These are phyloP conservation scores for Citrus sinensis DNA, from an alignment of 345 rosid species.

Conservation along the genomic window DNA sequence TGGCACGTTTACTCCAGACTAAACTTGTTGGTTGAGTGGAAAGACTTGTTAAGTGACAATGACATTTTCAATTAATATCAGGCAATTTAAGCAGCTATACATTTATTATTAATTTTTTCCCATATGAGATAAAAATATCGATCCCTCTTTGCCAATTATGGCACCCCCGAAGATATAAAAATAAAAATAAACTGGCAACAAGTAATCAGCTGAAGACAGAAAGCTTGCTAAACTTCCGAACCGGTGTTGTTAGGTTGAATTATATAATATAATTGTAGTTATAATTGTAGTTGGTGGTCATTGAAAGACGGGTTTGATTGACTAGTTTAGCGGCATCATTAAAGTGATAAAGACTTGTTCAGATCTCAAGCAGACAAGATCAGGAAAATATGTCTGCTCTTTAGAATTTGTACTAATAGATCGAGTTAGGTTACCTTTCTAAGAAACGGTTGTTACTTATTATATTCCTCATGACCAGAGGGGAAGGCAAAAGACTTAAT, in stretches of 20 bases:
- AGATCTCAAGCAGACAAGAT: conserved; percentile 22
- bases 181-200: background rate
- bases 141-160: background rate
- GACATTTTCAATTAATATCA: background rate
- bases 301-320: background rate
- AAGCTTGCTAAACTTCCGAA: background rate
- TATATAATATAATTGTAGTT: background rate
- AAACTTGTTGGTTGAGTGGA: background rate
- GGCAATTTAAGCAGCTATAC: background rate
- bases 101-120: background rate
- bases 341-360: conserved; percentile 7
- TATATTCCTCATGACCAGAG: background rate
- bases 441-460: background rate
- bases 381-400: background rate
- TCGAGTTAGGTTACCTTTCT: conserved; percentile 14
- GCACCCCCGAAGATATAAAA: background rate
- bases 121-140: background rate
- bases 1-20: background rate
- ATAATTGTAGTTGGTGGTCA: background rate
- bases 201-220: background rate
- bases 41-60: background rate
- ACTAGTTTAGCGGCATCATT: background rate
- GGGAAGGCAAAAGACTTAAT: background rate
- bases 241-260: background rate
- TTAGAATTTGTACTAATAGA: conserved; percentile 7